Evolutionary conservation across 805 yeast genomes (phyloP).

Genomic region (Teunomyces atbi): DNA sequence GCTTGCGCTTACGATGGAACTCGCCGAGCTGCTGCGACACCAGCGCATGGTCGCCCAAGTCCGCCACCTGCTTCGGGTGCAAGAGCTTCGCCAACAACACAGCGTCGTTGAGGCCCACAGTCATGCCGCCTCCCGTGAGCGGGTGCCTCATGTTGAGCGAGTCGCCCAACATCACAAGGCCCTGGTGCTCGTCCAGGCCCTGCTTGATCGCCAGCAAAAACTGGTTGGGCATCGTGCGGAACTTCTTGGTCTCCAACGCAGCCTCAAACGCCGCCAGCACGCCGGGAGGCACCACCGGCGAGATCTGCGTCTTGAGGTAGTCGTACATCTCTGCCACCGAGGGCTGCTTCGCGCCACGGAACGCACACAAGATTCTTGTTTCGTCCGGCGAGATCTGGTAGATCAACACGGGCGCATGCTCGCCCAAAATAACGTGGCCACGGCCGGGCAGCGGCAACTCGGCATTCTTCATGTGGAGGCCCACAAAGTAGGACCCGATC

Average conservation of each 20-base stretch:
- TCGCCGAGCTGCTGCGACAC: conserved; percentile 57
- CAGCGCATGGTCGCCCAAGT: conserved; percentile 54
- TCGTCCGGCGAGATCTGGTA: conserved; percentile 84
- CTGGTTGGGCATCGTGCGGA: conserved; percentile 92
- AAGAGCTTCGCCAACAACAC: conserved; percentile 64
- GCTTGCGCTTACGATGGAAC: conserved; percentile 78
- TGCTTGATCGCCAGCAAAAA: conserved; percentile 78
- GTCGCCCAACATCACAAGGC: conserved; percentile 84
- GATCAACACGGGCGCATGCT: conserved; percentile 82
- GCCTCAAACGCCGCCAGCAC: conserved; percentile 64
- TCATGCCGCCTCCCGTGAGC: conserved; percentile 98
- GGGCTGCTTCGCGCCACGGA: conserved; percentile 64
- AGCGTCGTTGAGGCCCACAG: conserved; percentile 90
- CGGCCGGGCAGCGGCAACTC: conserved; percentile 68
- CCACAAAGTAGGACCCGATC: conserved; percentile 83
- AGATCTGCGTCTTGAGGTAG: conserved; percentile 60
- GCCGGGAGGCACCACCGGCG: conserved; percentile 64
- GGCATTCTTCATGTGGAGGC: conserved; percentile 72
- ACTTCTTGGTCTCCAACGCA: conserved; percentile 56
- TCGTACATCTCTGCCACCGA: conserved; percentile 65
- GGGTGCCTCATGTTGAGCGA: conserved; percentile 98
- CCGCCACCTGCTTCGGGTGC: conserved; percentile 50
- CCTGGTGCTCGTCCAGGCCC: conserved; percentile 50
- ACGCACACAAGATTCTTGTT: conserved; percentile 88
- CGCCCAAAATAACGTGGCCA: conserved; percentile 89